Evolutionary conservation across 495 filamentous ascomycete genomes (phyloP).

Genomic region (Neurospora tetrasperma): DNA sequence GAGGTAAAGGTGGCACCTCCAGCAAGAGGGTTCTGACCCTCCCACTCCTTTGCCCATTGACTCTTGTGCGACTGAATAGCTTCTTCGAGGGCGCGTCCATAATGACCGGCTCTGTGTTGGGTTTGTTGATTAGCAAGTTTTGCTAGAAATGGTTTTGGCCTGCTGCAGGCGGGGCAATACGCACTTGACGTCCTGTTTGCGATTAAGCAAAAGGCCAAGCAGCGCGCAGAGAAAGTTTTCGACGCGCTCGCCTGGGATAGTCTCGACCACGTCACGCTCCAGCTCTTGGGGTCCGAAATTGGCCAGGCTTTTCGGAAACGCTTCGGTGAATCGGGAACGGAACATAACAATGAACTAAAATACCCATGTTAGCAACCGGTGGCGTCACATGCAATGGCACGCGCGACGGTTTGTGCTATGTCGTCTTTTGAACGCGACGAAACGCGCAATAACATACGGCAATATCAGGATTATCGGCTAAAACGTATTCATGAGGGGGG

Average conservation of each 20-base stretch:
- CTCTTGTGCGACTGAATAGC: conserved; percentile 73
- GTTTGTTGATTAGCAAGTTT: background rate
- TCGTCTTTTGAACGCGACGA: conserved; percentile 18
- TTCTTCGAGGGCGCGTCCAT: conserved; percentile 87
- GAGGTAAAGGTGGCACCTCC: conserved; percentile 67
- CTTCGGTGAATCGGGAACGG: conserved; percentile 81
- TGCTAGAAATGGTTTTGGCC: background rate
- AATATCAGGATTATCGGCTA: conserved; percentile 81
- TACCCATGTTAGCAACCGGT: conserved; percentile 16
- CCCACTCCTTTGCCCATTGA: conserved; percentile 87
- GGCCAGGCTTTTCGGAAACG: conserved; percentile 72
- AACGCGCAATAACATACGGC: conserved; percentile 52
- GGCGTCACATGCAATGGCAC: conserved; percentile 18
- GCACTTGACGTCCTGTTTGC: conserved; percentile 98
- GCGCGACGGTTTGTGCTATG: conserved; percentile 34
- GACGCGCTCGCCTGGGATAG: conserved; percentile 68
- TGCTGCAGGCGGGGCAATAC: conserved; percentile 28
- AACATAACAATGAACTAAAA: conserved; percentile 94
- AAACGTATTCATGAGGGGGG: conserved; percentile 77
- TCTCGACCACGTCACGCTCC: conserved; percentile 71
- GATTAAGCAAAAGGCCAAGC: conserved; percentile 77
- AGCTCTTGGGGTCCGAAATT: conserved; percentile 94
- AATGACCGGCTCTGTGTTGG: conserved; percentile 60
- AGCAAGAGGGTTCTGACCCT: conserved; percentile 71
- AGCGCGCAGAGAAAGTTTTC: conserved; percentile 85